Evolutionary conservation across 257 asterid genomes (phyloP), one percentile per base, ranked within the genome.

Genomic region (Salvia miltiorrhiza): DNA sequence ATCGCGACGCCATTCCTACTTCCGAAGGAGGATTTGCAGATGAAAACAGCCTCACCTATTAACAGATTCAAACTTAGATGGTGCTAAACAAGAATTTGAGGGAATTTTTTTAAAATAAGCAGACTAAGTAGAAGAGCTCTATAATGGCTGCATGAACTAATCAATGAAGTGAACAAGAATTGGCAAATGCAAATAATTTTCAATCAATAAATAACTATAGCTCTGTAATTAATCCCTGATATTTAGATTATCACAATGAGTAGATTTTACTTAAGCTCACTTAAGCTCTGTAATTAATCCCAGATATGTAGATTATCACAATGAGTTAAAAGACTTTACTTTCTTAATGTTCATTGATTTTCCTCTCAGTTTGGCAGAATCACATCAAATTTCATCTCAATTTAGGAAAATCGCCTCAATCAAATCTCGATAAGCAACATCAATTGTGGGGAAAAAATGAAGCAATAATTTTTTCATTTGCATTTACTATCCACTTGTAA

Each of bases 1-100:
- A n/a, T n/a, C n/a, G 64, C 52, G 13, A n/a, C n/a, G n/a, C n/a
- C 33, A 21, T 20, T 39, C 53, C 67, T 6, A 61, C 67, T 61
- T 39, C 52, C 6, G 67, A 61, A 61, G 67, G 67, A 1, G 52
- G 52, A 11, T 61, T 21, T 40, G 37, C 21, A 1, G 67, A 37
- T 1, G 67, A 40, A 62, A 40, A 62, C 68, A 62, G 23, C 68
- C 53, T 62, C 68, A 62, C 68, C 68, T 62, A 12, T 23, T 23
- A 4, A 11, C 17, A 19, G 56, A 37, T 37, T 37, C 43, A 9
- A 9, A 2, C 9, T 37, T 1, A 37, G 43, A 11, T 37, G 11
- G 9, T 37, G 43, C 43, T 2, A 37, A 37, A 37, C 43, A 37
- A 37, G 43, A 37, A 37, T 8, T 37, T 37, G 43, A 37, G 43